These are phyloP conservation scores for Sporormia fimetaria DNA, from an alignment of 495 filamentous ascomycete species.

Conservation along the genomic window DNA sequence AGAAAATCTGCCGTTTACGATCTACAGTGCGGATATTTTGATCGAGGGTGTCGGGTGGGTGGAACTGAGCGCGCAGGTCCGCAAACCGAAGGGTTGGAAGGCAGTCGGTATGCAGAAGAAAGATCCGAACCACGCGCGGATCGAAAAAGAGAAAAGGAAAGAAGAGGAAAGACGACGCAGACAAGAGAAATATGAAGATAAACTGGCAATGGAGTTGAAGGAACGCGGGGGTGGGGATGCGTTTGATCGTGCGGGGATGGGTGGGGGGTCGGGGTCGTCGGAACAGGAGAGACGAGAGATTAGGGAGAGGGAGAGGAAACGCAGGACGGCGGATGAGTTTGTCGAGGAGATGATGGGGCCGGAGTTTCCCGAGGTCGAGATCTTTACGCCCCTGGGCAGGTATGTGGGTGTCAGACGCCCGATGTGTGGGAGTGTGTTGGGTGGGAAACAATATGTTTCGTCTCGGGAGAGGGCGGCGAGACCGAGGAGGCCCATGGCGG, in stretches of 20 bases:
- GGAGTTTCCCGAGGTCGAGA: constrained; percentile 59
- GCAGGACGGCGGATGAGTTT: constrained; percentile 9
- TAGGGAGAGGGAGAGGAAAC: constrained; percentile 19
- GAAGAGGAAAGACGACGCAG: constrained; percentile 5
- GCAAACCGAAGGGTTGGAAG: constrained; percentile 39
- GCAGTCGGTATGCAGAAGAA: constrained; percentile 5
- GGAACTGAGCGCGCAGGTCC: constrained; percentile 72
- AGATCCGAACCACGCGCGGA: constrained; percentile 9
- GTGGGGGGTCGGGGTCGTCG: not conserved
- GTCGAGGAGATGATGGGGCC: not conserved
- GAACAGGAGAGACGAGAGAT: too few relatives aligned
- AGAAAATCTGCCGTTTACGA: constrained; percentile 58
- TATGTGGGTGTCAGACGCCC: constrained; percentile 57
- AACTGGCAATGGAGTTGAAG: not conserved
- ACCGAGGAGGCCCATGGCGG: constrained; percentile 46
- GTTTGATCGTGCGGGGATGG: constrained; percentile 9
- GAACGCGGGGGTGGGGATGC: constrained; percentile 4
- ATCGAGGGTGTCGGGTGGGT: constrained; percentile 91
- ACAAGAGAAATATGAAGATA: not conserved
- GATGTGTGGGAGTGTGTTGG: constrained; percentile 58
- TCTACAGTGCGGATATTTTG: constrained; percentile 71
- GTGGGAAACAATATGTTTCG: constrained; percentile 21
- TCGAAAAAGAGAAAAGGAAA: constrained; percentile 5
- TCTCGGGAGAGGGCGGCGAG: constrained; percentile 22
- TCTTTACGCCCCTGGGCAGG: constrained; percentile 72